Evolutionary conservation across 768 basidiomycete genomes (phyloP).

Genomic region (Auricularia auricula-judae): DNA sequence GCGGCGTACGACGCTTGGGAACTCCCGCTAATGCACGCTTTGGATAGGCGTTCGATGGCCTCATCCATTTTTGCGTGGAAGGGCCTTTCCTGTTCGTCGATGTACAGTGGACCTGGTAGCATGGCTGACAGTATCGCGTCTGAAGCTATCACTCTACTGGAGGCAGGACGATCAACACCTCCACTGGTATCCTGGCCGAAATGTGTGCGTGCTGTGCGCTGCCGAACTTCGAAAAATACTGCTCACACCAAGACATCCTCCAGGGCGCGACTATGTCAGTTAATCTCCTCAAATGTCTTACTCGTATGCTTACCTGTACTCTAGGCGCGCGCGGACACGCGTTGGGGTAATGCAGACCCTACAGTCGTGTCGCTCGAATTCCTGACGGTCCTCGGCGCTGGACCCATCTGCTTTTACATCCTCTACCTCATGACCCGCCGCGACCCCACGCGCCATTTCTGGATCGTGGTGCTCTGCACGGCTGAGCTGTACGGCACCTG

Average conservation of each 20-base stretch:
- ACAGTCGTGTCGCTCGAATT: slow-evolving; percentile 76
- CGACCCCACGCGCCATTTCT: slow-evolving; percentile 56
- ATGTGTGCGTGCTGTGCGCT: slow-evolving; percentile 44
- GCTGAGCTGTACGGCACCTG: slow-evolving; percentile 65
- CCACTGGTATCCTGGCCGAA: slow-evolving; percentile 56
- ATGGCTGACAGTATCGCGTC: neutral
- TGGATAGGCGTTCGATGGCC: slow-evolving; percentile 60
- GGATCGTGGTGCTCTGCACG: slow-evolving; percentile 69
- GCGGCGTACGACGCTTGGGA: no score
- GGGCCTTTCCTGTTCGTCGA: slow-evolving; percentile 50
- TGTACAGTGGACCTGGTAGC: neutral
- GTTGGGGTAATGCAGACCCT: slow-evolving; percentile 73
- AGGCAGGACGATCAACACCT: slow-evolving; percentile 60
- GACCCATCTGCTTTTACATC: slow-evolving; percentile 60
- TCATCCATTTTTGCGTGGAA: slow-evolving; percentile 71
- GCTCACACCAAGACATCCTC: neutral
- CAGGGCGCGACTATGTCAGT: slow-evolving; percentile 1
- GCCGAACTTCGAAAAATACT: neutral
- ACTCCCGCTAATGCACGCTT: neutral
- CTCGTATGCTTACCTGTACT: neutral
- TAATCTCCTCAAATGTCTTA: neutral
- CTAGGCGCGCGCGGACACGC: slow-evolving; percentile 67
- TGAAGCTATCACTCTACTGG: slow-evolving; percentile 52
- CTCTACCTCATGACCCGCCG: slow-evolving; percentile 50
- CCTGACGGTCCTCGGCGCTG: slow-evolving; percentile 66